A percentile compares a stretch with the other conserved stretches of the same genome.
Conservation (phyloP, 2,329 filamentous ascomycete genomes). For the Hypoxylon sp. region DNA sequence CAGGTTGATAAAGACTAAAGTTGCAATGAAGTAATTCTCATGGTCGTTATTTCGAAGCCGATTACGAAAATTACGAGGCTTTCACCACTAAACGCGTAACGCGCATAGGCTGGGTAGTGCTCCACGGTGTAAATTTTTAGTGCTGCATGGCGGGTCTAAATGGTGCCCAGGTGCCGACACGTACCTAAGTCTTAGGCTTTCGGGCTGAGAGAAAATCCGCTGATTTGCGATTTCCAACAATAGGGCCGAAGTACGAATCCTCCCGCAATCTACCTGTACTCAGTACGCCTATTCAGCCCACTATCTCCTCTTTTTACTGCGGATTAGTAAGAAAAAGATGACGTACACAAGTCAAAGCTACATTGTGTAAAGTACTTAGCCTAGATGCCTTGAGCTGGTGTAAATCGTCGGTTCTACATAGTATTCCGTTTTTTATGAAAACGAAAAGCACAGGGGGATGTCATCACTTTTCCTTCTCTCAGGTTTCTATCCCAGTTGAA, state of each 20-base stretch:
- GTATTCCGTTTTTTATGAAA: background rate
- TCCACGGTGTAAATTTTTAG: background rate
- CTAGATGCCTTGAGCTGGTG: background rate
- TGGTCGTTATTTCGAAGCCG: background rate
- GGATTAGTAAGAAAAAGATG: background rate
- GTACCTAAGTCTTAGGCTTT: background rate
- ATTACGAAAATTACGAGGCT: background rate
- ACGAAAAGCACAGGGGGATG: background rate
- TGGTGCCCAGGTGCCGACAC: background rate
- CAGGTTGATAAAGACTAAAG: background rate
- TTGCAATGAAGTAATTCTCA: background rate
- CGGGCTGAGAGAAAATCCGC: conserved; percentile 1
- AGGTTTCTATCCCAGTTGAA: conserved; percentile 1
- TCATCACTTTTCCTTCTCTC: conserved; percentile 5
- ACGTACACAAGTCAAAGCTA: background rate
- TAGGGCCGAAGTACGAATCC: background rate
- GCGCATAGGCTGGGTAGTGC: background rate
- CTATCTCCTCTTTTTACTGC: background rate
- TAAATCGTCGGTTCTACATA: background rate
- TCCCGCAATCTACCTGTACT: background rate
- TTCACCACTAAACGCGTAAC: conserved; percentile 2
- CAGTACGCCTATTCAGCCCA: background rate
- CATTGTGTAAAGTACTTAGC: background rate
- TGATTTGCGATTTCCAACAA: background rate
- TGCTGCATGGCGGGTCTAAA: background rate